These are phyloP conservation scores for Erigeron philadelphicus DNA, from an alignment of 140 eudicot genomes.

Conservation along the genomic window DNA sequence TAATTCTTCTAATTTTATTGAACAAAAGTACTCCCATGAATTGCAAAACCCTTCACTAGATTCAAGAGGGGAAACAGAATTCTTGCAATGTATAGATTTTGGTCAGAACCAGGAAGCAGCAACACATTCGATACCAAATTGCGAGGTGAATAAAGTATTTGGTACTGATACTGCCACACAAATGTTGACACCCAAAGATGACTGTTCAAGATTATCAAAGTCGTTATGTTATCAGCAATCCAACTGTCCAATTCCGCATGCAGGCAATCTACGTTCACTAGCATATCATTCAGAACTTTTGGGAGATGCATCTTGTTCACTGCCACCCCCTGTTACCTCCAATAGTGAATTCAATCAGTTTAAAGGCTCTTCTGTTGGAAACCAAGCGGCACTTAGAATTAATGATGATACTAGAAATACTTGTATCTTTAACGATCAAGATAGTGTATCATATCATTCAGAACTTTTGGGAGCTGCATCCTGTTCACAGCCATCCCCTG, in stretches of 20 bases:
- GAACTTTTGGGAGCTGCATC: constrained; percentile 1
- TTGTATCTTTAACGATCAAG: constrained; percentile 22
- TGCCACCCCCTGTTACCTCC: constrained; percentile 16
- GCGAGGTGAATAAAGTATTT: constrained; percentile 18
- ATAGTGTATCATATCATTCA: constrained; percentile 27
- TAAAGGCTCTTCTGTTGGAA: constrained; percentile 28
- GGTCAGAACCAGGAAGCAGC: constrained; percentile 31
- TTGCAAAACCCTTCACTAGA: constrained; percentile 29
- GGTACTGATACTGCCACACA: constrained; percentile 24
- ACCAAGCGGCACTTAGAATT: constrained; percentile 20
- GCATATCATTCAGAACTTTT: constrained; percentile 31
- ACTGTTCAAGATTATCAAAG: constrained; percentile 26
- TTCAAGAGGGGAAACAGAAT: constrained; percentile 36
- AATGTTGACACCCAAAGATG: constrained; percentile 28
- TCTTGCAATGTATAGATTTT: constrained; percentile 25
- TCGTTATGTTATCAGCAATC: constrained; percentile 34
- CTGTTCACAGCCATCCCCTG: constrained; percentile 24
- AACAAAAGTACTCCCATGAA: constrained; percentile 29
- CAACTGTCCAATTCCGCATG: constrained; percentile 29
- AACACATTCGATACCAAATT: constrained; percentile 26
- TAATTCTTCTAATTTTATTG: constrained; percentile 26
- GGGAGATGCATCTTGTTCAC: not conserved
- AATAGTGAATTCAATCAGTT: constrained; percentile 31
- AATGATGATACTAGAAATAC: constrained; percentile 26
- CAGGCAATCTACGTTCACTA: constrained; percentile 12